These are phyloP conservation scores for Polychytrium aggregatum DNA, from an alignment of 192 early-diverging fungal species.

Conservation along the genomic window DNA sequence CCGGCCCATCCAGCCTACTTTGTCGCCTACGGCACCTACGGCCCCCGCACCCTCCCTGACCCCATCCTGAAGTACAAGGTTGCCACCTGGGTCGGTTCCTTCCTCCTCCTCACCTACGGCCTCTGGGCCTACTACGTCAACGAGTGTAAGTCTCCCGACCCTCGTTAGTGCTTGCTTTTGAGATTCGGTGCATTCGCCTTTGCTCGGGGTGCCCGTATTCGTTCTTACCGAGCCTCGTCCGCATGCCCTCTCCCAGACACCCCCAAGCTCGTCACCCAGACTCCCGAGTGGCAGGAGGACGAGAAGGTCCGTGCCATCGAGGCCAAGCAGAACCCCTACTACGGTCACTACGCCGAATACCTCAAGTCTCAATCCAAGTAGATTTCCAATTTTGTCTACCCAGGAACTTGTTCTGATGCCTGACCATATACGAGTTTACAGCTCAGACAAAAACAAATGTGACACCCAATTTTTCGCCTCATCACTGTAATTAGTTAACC, in stretches of 20 bases:
- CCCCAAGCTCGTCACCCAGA: slow-evolving; percentile 19
- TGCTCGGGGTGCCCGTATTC: not conserved
- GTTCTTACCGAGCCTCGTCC: not conserved
- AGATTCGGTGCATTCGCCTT: slow-evolving; percentile 2
- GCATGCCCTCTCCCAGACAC: slow-evolving; percentile 8
- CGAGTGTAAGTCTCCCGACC: slow-evolving; percentile 7
- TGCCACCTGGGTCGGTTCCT: slow-evolving; percentile 24
- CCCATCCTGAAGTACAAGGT: slow-evolving; percentile 59
- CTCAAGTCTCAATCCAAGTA: too few relatives aligned
- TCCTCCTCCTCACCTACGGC: slow-evolving; percentile 50
- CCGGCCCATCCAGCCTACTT: slow-evolving; percentile 74
- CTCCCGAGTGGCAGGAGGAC: slow-evolving; percentile 37
- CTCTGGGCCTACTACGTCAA: slow-evolving; percentile 21
- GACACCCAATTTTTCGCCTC: too few relatives aligned
- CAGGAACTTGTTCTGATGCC: too few relatives aligned
- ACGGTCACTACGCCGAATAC: slow-evolving; percentile 26
- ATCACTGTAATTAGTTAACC: too few relatives aligned
- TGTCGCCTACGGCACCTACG: slow-evolving; percentile 91
- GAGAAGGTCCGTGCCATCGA: slow-evolving; percentile 22
- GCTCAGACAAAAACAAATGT: too few relatives aligned
- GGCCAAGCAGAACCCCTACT: slow-evolving; percentile 37
- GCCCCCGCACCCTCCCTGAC: slow-evolving; percentile 67
- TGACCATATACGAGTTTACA: too few relatives aligned
- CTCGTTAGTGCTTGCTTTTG: slow-evolving; percentile 9
- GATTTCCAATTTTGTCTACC: too few relatives aligned